Evolutionary conservation across 306 rosid species (phyloP).

Genomic region (Hippophae gyantsensis): DNA sequence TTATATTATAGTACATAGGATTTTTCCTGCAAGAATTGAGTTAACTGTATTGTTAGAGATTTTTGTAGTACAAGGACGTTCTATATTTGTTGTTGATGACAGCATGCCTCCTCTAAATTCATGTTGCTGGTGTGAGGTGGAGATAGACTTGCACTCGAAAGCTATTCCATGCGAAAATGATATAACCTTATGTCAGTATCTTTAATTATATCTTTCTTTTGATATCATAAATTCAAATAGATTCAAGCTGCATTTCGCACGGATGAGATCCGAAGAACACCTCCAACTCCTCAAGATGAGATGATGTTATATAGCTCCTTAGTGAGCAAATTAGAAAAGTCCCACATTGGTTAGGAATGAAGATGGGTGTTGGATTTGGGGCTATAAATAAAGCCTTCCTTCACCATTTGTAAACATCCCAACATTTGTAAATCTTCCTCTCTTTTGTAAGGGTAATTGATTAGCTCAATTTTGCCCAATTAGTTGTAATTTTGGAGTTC

Average conservation of each 20-base stretch:
- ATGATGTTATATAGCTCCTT: no score
- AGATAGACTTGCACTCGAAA: not conserved
- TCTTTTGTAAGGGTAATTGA: no score
- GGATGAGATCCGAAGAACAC: slow-evolving; percentile 82
- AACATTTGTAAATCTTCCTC: no score
- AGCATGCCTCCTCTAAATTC: not conserved
- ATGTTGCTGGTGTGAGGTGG: not conserved
- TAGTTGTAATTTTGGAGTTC: no score
- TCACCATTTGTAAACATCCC: no score
- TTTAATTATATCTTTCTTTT: slow-evolving; percentile 9
- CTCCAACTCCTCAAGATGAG: slow-evolving; percentile 99
- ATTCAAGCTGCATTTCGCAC: slow-evolving; percentile 99
- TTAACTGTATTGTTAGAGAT: not conserved
- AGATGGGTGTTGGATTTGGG: no score
- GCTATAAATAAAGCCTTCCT: no score
- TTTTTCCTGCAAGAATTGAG: not conserved
- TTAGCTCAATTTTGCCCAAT: no score
- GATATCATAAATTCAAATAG: slow-evolving; percentile 25
- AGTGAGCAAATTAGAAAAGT: no score
- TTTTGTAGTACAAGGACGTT: not conserved
- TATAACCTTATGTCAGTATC: slow-evolving; percentile 1
- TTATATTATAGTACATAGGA: not conserved
- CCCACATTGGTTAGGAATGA: no score
- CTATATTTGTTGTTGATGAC: not conserved
- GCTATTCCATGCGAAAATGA: slow-evolving; percentile 1